Evolutionary conservation across 225 moss, liverwort and hornwort species (phyloP), one percentile per base, ranked within the genome.

Genomic region (Marchantia paleacea): DNA sequence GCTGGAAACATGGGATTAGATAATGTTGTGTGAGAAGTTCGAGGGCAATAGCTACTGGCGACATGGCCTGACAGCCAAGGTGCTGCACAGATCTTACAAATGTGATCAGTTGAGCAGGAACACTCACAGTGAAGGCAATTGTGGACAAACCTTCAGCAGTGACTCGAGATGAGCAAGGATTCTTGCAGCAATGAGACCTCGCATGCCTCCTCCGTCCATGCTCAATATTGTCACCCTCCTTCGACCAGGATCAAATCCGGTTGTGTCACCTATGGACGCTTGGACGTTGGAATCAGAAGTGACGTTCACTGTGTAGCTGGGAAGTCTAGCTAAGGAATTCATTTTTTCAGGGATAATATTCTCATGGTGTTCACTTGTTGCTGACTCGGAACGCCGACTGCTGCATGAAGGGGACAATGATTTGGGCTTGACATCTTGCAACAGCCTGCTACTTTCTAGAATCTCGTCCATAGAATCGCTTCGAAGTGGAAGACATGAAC

Each of bases 171-270:
- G 94, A 66, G 86, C 88, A 49, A 97, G 82, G 39, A 90, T 88
- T 19, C 91, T 92, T n/a, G 94, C 97, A 54, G 91, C 93, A 80
- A 97, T 94, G 57, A 97, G 92, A 55, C 97, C 97, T 4, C 97
- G 91, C 83, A 97, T 97, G 64, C 97, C 97, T 1, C 97, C 97
- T 54, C 97, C 97, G 78, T 97, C 97, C 94, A 97, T 84, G 76
- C 97, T 97, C 82, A 97, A 86, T 48, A 97, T 89, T 50, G 74
- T 78, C 64, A 80, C 55, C 49, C 82, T 80, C 65, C 80, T 82
- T 54, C 85, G 67, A 66, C 67, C 82, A 52, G 84, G 79, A 50
- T 87, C 84, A 52, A 78, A 81, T 47, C 71, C 61, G 25, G 16
- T 72, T 10, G 39, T n/a, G 30, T 48, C 19, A 28, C 79, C 49